Percentiles rank a stretch among this genome's conserved stretches.
Conservation (phyloP, 2,329 filamentous ascomycete species). For the Alternaria brassicicola region DNA sequence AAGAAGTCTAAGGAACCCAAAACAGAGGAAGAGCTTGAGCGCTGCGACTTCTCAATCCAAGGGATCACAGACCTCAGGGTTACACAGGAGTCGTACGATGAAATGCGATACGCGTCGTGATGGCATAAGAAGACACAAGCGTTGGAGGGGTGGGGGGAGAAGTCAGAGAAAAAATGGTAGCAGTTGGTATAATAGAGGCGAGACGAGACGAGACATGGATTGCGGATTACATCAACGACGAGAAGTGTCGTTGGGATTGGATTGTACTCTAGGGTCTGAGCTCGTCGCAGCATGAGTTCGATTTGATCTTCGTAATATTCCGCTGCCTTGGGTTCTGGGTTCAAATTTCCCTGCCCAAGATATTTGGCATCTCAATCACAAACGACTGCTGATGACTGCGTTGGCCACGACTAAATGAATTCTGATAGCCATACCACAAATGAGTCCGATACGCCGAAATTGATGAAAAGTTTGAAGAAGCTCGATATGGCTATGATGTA, state of each 20-base stretch:
- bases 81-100: neutral
- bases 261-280: neutral
- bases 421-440: neutral
- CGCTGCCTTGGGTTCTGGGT: neutral
- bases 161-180: neutral
- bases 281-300: neutral
- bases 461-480: neutral
- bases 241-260: neutral
- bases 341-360: neutral
- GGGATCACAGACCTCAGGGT: accelerated
- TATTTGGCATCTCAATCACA: neutral
- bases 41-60: neutral
- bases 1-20: neutral
- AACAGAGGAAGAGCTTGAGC: neutral
- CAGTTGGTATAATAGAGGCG: neutral
- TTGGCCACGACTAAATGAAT: too few relatives aligned
- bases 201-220: neutral
- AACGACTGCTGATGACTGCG: neutral
- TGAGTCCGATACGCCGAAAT: neutral
- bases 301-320: neutral
- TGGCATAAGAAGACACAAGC: neutral
- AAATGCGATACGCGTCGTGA: neutral
- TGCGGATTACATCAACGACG: neutral
- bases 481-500: neutral
- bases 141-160: neutral